Conservation (phyloP, 371 early-diverging fungal genomes). For the Saksenaea oblongispora region DNA sequence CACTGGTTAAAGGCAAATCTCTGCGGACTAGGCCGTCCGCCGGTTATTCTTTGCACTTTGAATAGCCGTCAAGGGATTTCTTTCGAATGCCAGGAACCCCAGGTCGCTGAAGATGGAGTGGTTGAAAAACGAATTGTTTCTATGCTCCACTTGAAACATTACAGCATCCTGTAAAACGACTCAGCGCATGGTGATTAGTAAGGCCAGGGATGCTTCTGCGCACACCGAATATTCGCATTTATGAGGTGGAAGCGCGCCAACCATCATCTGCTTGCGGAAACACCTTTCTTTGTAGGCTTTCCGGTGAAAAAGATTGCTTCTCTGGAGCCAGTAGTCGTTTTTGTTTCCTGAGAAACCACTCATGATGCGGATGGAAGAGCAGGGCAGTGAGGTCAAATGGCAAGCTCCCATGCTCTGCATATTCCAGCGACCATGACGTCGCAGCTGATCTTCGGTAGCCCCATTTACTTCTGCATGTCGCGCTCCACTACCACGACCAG, state of each 20-base stretch:
- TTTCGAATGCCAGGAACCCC: too few species aligned
- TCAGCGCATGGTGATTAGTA: too few species aligned
- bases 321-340: neutral
- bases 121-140: too few species aligned
- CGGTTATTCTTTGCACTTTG: neutral
- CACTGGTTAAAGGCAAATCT: neutral
- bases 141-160: too few species aligned
- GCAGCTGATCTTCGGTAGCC: neutral
- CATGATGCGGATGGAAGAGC: neutral
- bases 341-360: neutral
- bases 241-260: too few species aligned
- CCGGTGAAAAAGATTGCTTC: neutral
- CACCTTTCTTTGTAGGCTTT: neutral
- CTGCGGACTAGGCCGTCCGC: neutral
- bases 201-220: too few species aligned
- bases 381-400: neutral
- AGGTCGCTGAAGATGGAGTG: too few species aligned
- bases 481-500: neutral
- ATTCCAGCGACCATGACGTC: neutral
- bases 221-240: too few species aligned
- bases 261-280: neutral
- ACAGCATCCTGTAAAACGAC: too few species aligned
- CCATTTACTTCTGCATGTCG: neutral
- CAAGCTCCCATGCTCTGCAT: neutral
- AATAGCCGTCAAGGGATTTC: neutral